Percentiles rank a stretch among this genome's conserved stretches.
Evolutionary conservation across 2,329 filamentous ascomycete genomes (phyloP).

Genomic region (Cytospora piceicola): DNA sequence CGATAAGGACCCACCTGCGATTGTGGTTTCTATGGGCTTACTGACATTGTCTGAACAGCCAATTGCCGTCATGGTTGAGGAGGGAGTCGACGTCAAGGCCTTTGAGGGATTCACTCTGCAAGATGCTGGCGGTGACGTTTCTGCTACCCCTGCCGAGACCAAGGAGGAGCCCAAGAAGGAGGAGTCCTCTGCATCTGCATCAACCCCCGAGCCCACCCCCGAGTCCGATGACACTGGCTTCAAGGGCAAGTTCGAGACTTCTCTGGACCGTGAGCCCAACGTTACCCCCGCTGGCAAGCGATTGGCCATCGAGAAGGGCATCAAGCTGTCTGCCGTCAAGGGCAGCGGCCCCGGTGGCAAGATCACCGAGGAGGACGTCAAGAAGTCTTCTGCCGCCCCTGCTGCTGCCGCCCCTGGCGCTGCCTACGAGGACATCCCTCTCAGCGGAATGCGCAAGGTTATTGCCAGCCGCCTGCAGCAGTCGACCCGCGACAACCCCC

Average conservation of each 20-base stretch:
- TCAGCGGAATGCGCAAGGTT: conserved; percentile 95
- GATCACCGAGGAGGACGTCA: conserved; percentile 90
- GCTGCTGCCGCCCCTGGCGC: conserved; percentile 61
- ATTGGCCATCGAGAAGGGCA: conserved; percentile 82
- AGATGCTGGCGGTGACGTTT: conserved; percentile 83
- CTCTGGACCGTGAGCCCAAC: conserved; percentile 80
- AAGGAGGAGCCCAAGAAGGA: conserved; percentile 67
- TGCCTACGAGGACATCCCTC: conserved; percentile 80
- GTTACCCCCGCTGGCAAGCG: conserved; percentile 75
- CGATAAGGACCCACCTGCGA: neutral
- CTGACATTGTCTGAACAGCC: conserved; percentile 61
- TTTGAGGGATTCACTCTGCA: conserved; percentile 88
- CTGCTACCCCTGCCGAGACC: conserved; percentile 64
- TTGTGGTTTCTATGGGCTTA: conserved; percentile 8
- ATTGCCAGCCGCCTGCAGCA: conserved; percentile 90
- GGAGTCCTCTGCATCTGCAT: conserved; percentile 57
- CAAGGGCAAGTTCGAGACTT: conserved; percentile 77
- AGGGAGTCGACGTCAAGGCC: conserved; percentile 81
- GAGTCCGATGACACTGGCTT: conserved; percentile 71
- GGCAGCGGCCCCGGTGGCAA: conserved; percentile 83
- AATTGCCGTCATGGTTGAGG: conserved; percentile 93
- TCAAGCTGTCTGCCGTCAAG: conserved; percentile 78
- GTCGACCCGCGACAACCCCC: conserved; percentile 91
- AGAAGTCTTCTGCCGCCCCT: conserved; percentile 70
- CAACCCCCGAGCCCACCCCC: conserved; percentile 55